phyloP scores from a whole-genome alignment of 2,329 filamentous ascomycete species.

The Fusarium sambucinum region DNA sequence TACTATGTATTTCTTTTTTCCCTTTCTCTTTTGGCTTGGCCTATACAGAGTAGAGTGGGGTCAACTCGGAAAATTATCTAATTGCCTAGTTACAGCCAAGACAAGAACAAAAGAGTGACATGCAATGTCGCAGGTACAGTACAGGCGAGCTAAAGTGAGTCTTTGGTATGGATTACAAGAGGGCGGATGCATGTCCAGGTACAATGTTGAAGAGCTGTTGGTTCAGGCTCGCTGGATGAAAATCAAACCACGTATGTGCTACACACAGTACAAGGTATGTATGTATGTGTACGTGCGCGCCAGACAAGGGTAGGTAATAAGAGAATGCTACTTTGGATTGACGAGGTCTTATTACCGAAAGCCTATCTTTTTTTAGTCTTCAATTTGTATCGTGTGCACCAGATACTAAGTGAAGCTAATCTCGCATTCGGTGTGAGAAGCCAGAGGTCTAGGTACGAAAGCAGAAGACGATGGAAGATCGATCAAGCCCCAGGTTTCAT shows the following conservation, averaged over 20 bases:
- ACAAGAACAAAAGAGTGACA: background rate
- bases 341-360: background rate
- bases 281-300: background rate
- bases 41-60: constrained; percentile 25
- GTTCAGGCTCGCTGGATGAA: constrained; percentile 13
- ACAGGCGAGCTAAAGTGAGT: background rate
- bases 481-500: constrained; percentile 14
- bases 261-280: constrained; percentile 1
- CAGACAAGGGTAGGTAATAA: constrained; percentile 9
- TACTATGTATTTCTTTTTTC: background rate
- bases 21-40: background rate
- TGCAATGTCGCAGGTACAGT: background rate
- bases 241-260: constrained; percentile 24
- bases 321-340: background rate
- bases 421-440: background rate
- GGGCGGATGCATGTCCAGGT: background rate
- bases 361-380: background rate
- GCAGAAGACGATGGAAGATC: constrained; percentile 15
- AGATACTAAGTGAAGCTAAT: background rate
- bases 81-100: background rate
- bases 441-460: background rate
- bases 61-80: constrained; percentile 31
- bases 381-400: background rate
- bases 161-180: background rate
- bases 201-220: background rate